phyloP scores from a whole-genome alignment of 2,329 filamentous ascomycete genomes.

The Phaeosphaeria sp. region DNA sequence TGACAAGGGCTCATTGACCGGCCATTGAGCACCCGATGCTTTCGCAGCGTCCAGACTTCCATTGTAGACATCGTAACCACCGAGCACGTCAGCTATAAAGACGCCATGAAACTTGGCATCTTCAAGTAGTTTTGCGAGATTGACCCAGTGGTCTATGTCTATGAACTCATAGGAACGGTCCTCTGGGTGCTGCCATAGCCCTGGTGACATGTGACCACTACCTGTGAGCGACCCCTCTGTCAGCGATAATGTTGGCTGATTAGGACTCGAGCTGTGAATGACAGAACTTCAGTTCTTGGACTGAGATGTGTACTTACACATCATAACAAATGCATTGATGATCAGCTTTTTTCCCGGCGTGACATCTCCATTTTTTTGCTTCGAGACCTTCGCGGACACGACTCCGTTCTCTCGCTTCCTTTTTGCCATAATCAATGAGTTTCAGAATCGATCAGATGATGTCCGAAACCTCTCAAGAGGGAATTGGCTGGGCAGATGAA shows the following conservation, averaged over 20 bases:
- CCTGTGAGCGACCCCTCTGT: not conserved
- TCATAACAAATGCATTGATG: conserved; percentile 54
- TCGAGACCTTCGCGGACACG: conserved; percentile 1
- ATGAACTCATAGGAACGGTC: conserved; percentile 67
- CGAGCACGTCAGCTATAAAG: conserved; percentile 56
- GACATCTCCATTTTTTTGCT: conserved; percentile 11
- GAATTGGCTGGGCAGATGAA: too few relatives aligned
- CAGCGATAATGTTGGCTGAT: not conserved
- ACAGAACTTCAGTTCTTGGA: not conserved
- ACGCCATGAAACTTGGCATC: conserved; percentile 50
- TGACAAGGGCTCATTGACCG: conserved; percentile 72
- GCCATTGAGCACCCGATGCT: conserved; percentile 70
- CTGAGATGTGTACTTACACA: conserved; percentile 35
- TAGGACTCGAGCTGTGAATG: too few relatives aligned
- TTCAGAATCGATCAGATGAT: too few relatives aligned
- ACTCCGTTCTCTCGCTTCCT: conserved; percentile 12
- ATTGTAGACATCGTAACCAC: conserved; percentile 73
- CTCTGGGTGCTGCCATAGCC: conserved; percentile 69
- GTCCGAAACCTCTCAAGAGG: too few relatives aligned
- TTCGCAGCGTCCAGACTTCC: conserved; percentile 68
- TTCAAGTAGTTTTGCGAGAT: conserved; percentile 48
- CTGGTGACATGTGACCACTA: conserved; percentile 54
- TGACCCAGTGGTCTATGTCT: conserved; percentile 46
- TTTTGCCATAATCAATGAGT: conserved; percentile 15
- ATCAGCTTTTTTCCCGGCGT: conserved; percentile 45